phyloP scores from a whole-genome alignment of 768 basidiomycete species.

The Tricholoma matsutake region DNA sequence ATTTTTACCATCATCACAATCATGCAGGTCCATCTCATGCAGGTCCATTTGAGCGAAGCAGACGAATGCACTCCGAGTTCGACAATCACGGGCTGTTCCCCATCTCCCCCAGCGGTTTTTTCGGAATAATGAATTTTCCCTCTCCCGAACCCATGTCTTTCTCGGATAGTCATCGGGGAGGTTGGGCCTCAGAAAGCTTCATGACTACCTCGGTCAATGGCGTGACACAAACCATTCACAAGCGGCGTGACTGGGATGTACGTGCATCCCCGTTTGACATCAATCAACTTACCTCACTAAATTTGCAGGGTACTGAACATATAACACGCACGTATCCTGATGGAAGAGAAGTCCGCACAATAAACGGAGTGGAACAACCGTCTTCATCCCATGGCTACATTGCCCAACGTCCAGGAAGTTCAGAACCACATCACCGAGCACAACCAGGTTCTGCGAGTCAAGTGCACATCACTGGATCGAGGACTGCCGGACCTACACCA shows the following conservation, averaged over 20 bases:
- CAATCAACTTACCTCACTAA: conserved; percentile 7
- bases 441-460: conserved; percentile 16
- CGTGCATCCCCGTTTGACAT: conserved; percentile 21
- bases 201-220: conserved; percentile 63
- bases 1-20: conserved; percentile 22
- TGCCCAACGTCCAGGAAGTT: conserved; percentile 14
- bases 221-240: conserved; percentile 57
- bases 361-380: conserved; percentile 64
- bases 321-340: conserved; percentile 62
- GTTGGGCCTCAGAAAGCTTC: conserved; percentile 55
- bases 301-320: conserved; percentile 68
- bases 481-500: conserved; percentile 17
- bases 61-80: conserved; percentile 31
- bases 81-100: conserved; percentile 31
- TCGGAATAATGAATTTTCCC: conserved; percentile 22
- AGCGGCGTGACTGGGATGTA: conserved; percentile 56
- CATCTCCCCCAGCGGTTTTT: conserved; percentile 22
- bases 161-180: conserved; percentile 19
- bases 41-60: conserved; percentile 33
- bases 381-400: conserved; percentile 25
- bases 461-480: conserved; percentile 16
- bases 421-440: conserved; percentile 13
- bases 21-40: conserved; percentile 23
- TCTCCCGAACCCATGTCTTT: conserved; percentile 27
- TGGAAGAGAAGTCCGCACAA: conserved; percentile 58